Evolutionary conservation across 2,329 filamentous ascomycete genomes (phyloP), one percentile per base, ranked within the genome.

Genomic region (Helicocarpus griseus): DNA sequence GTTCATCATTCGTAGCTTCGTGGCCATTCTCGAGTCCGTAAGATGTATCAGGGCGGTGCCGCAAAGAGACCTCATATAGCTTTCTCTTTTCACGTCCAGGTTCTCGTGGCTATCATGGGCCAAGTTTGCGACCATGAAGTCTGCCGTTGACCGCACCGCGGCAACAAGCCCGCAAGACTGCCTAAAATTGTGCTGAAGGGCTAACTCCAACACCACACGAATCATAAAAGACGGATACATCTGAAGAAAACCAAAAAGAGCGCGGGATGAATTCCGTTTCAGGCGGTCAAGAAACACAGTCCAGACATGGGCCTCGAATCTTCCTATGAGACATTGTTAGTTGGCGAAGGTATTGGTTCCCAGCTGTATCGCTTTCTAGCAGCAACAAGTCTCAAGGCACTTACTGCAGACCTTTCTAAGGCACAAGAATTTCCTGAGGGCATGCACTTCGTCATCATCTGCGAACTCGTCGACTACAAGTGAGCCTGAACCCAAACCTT

Each of bases 21-120:
- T 22, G 31, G 29, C 22, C 44, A 47, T 47, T 17, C 44, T 47
- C 19, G 31, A 35, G n/a, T 47, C 44, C 14, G 29, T 47, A 47
- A 47, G 44, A 47, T 47, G 31, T 47, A 47, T 11, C 4, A 47
- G 13, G 19, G 44, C 31, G 19, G 31, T 29, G 3, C 44, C 31
- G n/a, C 31, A 33, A 13, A 47, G 31, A 47, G 44, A 29, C n/a
- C 9, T 41, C n/a, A 40, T 21, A 28, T 33, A 49, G 5, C 7
- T 28, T 17, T 29, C 22, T 19, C 6, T 38, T 28, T 14, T n/a
- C 14, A 11, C n/a, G 22, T 40, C 29, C 31, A 8, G 17, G 28
- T 24, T 11, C 19, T 24, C n/a, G 17, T 35, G 17, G n/a, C 22
- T 22, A 22, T 47, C 17, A 22, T 47, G 19, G 19, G 29, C 17